These are phyloP conservation scores for Caloboletus inedulis DNA, from an alignment of 1,284 basidiomycete species.

Conservation along the genomic window DNA sequence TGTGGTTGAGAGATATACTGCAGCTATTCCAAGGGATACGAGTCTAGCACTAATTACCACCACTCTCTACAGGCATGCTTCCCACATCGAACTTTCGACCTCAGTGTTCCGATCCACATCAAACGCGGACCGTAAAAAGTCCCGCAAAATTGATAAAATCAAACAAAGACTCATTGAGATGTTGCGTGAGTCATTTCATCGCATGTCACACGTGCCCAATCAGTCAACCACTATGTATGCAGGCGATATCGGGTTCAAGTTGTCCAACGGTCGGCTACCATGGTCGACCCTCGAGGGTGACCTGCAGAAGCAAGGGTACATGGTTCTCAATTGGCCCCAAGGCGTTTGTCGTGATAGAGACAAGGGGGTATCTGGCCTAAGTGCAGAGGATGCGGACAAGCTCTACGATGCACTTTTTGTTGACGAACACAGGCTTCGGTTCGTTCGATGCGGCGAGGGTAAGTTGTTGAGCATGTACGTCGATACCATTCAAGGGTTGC, in stretches of 20 bases:
- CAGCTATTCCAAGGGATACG: neutral
- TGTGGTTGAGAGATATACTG: too few species aligned
- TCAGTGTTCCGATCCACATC: too few species aligned
- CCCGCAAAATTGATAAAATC: too few species aligned
- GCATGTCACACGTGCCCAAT: fast-evolving
- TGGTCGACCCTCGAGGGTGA: constrained; percentile 13
- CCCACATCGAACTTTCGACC: neutral
- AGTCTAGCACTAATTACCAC: neutral
- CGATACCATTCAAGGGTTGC: neutral
- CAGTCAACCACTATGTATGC: neutral
- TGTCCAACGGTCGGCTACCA: constrained; percentile 5
- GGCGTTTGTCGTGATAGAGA: neutral
- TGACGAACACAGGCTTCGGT: neutral
- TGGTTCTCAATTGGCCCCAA: too few species aligned
- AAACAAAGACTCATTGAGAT: neutral
- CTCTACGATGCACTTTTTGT: neutral
- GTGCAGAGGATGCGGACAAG: neutral
- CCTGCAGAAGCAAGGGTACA: too few species aligned
- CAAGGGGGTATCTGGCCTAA: neutral
- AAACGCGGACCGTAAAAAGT: too few species aligned
- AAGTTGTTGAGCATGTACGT: neutral
- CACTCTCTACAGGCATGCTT: neutral
- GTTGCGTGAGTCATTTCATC: constrained; percentile 12
- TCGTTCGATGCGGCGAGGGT: neutral
- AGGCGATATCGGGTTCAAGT: constrained; percentile 7